phyloP scores from a whole-genome alignment of 495 filamentous ascomycete genomes.

The Hypomontagnella monticulosa region DNA sequence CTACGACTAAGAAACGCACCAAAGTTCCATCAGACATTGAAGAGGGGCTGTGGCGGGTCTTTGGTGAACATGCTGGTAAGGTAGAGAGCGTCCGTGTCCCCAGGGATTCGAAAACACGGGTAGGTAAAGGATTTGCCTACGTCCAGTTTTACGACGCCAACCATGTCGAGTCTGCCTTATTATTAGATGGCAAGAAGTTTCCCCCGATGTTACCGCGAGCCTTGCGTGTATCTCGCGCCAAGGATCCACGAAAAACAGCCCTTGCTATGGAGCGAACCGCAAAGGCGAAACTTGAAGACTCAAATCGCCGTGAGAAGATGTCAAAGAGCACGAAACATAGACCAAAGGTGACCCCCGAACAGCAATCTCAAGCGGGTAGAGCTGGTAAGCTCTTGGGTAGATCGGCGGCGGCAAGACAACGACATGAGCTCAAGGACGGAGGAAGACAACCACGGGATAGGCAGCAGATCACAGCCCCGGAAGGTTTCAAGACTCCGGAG shows the following conservation, averaged over 20 bases:
- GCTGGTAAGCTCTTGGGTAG: constrained; percentile 84
- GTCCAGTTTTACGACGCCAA: constrained; percentile 92
- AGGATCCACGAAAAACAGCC: constrained; percentile 75
- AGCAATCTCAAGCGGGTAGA: constrained; percentile 79
- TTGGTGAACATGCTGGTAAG: constrained; percentile 74
- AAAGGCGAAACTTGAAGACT: constrained; percentile 34
- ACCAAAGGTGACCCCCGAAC: constrained; percentile 71
- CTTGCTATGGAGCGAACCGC: constrained; percentile 54
- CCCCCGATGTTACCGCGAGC: constrained; percentile 89
- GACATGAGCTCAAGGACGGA: constrained; percentile 49
- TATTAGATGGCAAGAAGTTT: constrained; percentile 89
- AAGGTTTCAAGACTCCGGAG: constrained; percentile 65
- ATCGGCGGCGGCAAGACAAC: constrained; percentile 74
- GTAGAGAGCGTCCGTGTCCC: constrained; percentile 96
- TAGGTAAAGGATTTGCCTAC: constrained; percentile 98
- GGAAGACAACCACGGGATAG: constrained; percentile 45
- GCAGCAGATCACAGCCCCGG: constrained; percentile 41
- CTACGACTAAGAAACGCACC: constrained; percentile 69
- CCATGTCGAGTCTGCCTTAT: constrained; percentile 85
- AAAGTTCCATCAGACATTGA: constrained; percentile 87
- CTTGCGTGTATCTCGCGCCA: constrained; percentile 86
- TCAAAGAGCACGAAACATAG: constrained; percentile 60
- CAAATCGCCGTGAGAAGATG: constrained; percentile 38
- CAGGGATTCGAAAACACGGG: constrained; percentile 85
- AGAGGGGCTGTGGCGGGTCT: constrained; percentile 93